A percentile compares a stretch with the other conserved stretches of the same genome.
These are phyloP conservation scores for Fusarium xylarioides DNA, from an alignment of 2,329 filamentous ascomycete genomes.

Conservation along the genomic window DNA sequence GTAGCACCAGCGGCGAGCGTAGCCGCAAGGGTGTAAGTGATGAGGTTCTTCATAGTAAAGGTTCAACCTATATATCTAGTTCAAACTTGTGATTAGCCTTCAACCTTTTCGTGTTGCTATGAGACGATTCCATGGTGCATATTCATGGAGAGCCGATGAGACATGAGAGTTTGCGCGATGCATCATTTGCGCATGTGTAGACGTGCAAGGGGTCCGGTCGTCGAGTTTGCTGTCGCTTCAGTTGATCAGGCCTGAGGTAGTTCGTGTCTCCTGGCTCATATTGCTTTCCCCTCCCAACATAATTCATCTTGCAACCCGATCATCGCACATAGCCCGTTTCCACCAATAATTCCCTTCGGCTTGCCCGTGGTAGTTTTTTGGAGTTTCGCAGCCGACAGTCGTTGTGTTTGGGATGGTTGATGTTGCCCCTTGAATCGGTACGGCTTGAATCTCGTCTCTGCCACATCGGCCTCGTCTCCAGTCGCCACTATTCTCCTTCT, in stretches of 20 bases:
- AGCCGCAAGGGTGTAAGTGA: constrained; percentile 62
- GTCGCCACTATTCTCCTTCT: not conserved
- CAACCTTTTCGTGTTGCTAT: not conserved
- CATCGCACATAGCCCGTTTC: not conserved
- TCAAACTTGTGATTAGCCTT: constrained; percentile 27
- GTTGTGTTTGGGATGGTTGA: not conserved
- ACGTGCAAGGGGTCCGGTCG: not conserved
- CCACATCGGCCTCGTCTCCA: not conserved
- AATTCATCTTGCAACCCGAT: not conserved
- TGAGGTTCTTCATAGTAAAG: constrained; percentile 59
- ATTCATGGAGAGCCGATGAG: not conserved
- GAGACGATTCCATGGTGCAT: not conserved
- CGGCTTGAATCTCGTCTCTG: not conserved
- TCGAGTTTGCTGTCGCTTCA: not conserved
- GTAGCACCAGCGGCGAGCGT: constrained; percentile 61
- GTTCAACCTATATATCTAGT: constrained; percentile 28
- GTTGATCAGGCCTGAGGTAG: not conserved
- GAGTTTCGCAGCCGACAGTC: not conserved
- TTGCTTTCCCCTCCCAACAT: not conserved
- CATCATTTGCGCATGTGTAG: too few species aligned
- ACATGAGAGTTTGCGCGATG: not conserved
- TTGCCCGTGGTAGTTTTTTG: not conserved
- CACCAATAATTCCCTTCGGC: not conserved
- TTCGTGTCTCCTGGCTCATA: not conserved
- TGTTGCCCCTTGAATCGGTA: not conserved